A percentile compares a stretch with the other conserved stretches of the same genome.
Evolutionary conservation across 225 moss, liverwort and hornwort genomes (phyloP).

Genomic region (Pleurozium schreberi): DNA sequence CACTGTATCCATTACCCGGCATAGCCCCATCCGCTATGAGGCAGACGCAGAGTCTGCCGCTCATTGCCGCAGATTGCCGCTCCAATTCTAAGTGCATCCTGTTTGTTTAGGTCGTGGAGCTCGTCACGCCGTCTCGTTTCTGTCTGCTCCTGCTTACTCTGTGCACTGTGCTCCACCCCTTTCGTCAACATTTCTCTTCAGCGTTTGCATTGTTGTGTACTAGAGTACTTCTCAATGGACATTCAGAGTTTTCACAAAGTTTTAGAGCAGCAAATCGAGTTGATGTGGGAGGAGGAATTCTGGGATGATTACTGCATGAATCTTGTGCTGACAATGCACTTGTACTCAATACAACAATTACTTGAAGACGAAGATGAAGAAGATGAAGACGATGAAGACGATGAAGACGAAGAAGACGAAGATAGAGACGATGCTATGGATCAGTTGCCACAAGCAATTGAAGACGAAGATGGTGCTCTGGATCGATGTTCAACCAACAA

Average conservation of each 20-base stretch:
- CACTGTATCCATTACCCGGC: neutral
- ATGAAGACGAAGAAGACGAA: neutral
- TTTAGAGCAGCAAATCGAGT: neutral
- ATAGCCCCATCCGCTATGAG: neutral
- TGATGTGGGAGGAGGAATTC: neutral
- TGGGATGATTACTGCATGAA: neutral
- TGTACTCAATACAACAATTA: neutral
- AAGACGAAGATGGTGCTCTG: neutral
- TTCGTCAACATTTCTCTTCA: neutral
- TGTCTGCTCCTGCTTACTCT: neutral
- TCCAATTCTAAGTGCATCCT: neutral
- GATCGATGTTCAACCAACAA: neutral
- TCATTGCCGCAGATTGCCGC: neutral
- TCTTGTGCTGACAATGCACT: neutral
- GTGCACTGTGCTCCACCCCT: neutral
- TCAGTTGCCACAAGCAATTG: neutral
- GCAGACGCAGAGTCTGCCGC: neutral
- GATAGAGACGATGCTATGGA: neutral
- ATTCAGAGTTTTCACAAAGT: neutral
- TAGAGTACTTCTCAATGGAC: neutral
- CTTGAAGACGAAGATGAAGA: neutral
- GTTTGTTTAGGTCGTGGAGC: neutral
- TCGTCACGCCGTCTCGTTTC: neutral
- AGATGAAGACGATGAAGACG: neutral
- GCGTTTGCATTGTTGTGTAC: neutral